Percentiles rank a stretch among this genome's conserved stretches.
Conservation (phyloP, 768 basidiomycete genomes). For the Podaxis sp. region DNA sequence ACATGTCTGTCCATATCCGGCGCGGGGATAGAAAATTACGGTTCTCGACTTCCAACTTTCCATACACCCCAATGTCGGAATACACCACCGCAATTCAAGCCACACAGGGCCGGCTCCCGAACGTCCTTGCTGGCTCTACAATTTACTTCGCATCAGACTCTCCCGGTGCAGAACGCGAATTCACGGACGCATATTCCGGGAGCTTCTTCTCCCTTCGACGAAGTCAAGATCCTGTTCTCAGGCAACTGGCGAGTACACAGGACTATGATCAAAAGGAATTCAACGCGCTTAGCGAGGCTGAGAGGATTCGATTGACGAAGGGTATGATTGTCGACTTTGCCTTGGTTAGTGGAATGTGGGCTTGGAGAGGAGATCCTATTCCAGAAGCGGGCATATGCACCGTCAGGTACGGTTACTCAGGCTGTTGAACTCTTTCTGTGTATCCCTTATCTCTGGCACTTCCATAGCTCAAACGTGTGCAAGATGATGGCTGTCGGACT, state of each 20-base stretch:
- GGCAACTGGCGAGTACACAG: conserved; percentile 45
- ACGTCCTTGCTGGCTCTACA: conserved; percentile 26
- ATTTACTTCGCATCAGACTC: conserved; percentile 68
- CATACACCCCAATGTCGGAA: conserved; percentile 44
- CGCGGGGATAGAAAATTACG: conserved; percentile 55
- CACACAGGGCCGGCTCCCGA: conserved; percentile 39
- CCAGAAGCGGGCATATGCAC: conserved; percentile 60
- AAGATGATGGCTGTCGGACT: conserved; percentile 57
- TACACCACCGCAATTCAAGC: conserved; percentile 44
- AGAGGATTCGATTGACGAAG: conserved; percentile 50
- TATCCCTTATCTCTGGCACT: background rate
- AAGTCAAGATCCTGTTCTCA: conserved; percentile 42
- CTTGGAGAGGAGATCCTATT: conserved; percentile 36
- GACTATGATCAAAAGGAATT: conserved; percentile 61
- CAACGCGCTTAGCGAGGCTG: conserved; percentile 33
- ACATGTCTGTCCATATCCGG: conserved; percentile 63
- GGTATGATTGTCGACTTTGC: conserved; percentile 74
- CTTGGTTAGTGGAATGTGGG: conserved; percentile 63
- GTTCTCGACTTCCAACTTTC: conserved; percentile 43
- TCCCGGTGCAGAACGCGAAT: conserved; percentile 40
- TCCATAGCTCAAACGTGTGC: conserved; percentile 59
- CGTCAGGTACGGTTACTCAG: conserved; percentile 43
- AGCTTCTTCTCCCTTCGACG: conserved; percentile 45
- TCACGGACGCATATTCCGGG: conserved; percentile 38
- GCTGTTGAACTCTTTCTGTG: background rate